Percentiles rank a stretch among this genome's conserved stretches.
phyloP scores from a whole-genome alignment of 805 yeast genomes.

The Yamadazyma sp. region DNA sequence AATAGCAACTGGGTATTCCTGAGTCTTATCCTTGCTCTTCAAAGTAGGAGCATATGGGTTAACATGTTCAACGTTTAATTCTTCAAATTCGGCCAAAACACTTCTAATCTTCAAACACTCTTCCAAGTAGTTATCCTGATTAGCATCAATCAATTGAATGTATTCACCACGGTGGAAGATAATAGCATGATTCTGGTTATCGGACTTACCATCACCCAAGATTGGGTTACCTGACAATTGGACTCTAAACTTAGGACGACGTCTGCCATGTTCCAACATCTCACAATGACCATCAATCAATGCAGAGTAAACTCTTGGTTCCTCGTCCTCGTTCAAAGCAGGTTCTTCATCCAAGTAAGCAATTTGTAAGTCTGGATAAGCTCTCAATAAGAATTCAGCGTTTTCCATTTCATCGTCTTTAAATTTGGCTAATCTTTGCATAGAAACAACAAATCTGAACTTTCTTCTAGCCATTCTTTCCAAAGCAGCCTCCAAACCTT shows the following conservation, averaged over 20 bases:
- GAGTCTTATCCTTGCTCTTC: slow-evolving; percentile 50
- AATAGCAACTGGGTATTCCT: slow-evolving; percentile 67
- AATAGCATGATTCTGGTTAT: slow-evolving; percentile 76
- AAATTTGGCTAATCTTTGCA: slow-evolving; percentile 60
- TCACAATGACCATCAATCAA: slow-evolving; percentile 73
- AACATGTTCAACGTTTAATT: slow-evolving; percentile 56
- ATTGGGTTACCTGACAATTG: slow-evolving; percentile 78
- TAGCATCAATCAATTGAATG: slow-evolving; percentile 78
- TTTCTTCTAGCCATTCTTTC: slow-evolving; percentile 70
- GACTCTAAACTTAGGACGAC: slow-evolving; percentile 63
- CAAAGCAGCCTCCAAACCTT: slow-evolving; percentile 90
- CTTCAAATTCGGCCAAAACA: slow-evolving; percentile 76
- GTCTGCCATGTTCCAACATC: slow-evolving; percentile 54
- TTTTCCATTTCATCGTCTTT: slow-evolving; percentile 57
- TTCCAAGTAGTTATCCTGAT: slow-evolving; percentile 79
- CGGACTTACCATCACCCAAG: slow-evolving; percentile 82
- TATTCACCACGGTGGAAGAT: slow-evolving; percentile 80
- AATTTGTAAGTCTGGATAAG: slow-evolving; percentile 67
- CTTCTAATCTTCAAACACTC: slow-evolving; percentile 79
- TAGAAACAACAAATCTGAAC: slow-evolving; percentile 62
- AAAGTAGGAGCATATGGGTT: slow-evolving; percentile 79
- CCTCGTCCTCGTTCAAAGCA: slow-evolving; percentile 41
- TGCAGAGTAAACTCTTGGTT: slow-evolving; percentile 54
- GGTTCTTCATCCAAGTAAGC: slow-evolving; percentile 58
- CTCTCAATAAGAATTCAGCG: slow-evolving; percentile 57